phyloP scores from a whole-genome alignment of 768 basidiomycete species.

The Collybia nuda region DNA sequence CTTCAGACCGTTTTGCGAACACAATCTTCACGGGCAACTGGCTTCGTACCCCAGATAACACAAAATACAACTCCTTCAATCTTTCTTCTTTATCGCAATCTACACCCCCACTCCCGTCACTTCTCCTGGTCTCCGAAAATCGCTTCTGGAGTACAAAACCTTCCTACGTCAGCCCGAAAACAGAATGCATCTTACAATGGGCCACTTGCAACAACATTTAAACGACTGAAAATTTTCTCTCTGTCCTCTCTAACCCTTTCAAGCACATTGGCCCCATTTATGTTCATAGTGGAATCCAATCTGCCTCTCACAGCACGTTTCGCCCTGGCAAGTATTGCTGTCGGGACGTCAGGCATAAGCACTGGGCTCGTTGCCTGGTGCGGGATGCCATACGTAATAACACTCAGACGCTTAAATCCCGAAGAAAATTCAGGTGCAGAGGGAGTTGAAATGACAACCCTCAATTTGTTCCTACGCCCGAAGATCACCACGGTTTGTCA shows the following conservation, averaged over 20 bases:
- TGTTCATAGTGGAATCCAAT: constrained; percentile 78
- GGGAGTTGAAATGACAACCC: constrained; percentile 70
- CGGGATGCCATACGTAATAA: constrained; percentile 72
- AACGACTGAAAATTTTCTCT: constrained; percentile 80
- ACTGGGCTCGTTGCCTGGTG: constrained; percentile 74
- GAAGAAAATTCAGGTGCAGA: constrained; percentile 43
- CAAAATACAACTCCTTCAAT: neutral
- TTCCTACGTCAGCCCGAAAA: neutral
- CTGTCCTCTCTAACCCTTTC: constrained; percentile 75
- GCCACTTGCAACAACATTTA: constrained; percentile 71
- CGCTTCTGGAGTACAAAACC: neutral
- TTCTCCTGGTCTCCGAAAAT: neutral
- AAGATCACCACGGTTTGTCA: constrained; percentile 58
- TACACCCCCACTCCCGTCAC: neutral
- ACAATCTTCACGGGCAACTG: constrained; percentile 1
- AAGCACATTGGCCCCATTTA: constrained; percentile 69
- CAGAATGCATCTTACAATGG: constrained; percentile 57
- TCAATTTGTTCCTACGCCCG: constrained; percentile 56
- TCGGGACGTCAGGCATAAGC: constrained; percentile 71
- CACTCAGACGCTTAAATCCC: constrained; percentile 50
- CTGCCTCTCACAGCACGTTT: constrained; percentile 69
- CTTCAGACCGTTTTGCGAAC: constrained; percentile 8
- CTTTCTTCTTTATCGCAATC: neutral
- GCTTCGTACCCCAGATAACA: constrained; percentile 2
- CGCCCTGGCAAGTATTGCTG: constrained; percentile 65